phyloP scores from a whole-genome alignment of 2,329 filamentous ascomycete species.

The Rosellinia necatrix region DNA sequence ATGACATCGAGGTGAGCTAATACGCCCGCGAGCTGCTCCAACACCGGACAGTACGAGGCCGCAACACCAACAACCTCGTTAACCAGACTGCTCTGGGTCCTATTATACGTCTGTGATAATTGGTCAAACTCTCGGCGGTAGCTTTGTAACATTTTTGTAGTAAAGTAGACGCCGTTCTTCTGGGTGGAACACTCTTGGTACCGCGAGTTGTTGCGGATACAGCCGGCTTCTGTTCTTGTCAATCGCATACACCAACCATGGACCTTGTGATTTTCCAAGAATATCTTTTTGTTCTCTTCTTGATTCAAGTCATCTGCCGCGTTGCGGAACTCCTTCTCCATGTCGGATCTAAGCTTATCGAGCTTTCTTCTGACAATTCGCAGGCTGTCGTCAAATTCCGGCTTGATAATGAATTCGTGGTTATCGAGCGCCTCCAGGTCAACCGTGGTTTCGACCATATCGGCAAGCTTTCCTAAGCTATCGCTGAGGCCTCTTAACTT shows the following conservation, averaged over 20 bases:
- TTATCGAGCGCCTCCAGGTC: constrained; percentile 94
- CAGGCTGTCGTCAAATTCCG: constrained; percentile 91
- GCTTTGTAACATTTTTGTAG: constrained; percentile 78
- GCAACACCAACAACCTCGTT: constrained; percentile 92
- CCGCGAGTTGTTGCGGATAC: constrained; percentile 86
- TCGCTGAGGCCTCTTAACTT: constrained; percentile 79
- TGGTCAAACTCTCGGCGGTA: constrained; percentile 92
- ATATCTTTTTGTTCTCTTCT: constrained; percentile 97
- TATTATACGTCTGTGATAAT: constrained; percentile 90
- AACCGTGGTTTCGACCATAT: constrained; percentile 98
- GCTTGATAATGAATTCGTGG: constrained; percentile 98
- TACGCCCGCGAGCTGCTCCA: constrained; percentile 86
- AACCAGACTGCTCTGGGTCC: constrained; percentile 89
- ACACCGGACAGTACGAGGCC: constrained; percentile 89
- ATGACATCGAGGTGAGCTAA: constrained; percentile 95
- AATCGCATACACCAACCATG: constrained; percentile 97
- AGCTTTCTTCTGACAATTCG: constrained; percentile 89
- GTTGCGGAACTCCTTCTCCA: constrained; percentile 78
- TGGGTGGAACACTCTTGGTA: constrained; percentile 97
- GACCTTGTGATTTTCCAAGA: constrained; percentile 92
- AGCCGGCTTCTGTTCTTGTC: constrained; percentile 86
- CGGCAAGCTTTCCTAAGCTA: constrained; percentile 82
- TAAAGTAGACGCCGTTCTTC: constrained; percentile 99
- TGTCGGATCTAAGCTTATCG: constrained; percentile 80
- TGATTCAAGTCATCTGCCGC: constrained; percentile 83